Base-by-base conservation (phyloP, 140 eudicot species). In the Oenanthe javanica region DNA sequence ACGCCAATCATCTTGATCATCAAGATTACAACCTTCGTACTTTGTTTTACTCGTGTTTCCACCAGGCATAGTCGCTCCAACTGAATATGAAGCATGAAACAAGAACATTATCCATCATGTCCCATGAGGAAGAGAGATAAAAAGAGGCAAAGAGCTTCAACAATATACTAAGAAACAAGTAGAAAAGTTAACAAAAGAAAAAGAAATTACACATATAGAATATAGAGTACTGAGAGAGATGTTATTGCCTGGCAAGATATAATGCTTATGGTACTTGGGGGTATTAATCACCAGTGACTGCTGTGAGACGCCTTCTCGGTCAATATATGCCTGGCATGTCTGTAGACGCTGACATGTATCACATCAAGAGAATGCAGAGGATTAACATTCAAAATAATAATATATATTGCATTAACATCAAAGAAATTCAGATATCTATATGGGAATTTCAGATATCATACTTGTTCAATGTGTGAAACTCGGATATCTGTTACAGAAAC, bases 251-350 rank as follows among this genome's bases (percentile, higher is more conserved):
- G 99, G 99, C 85, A 95, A 89, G 82, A 92, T 88, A 82, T 95
- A 95, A 84, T 92, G 87, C 77, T 95, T 95, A 79, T 92, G 97
- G 86, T 90, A 83, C 85, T 86, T 89, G 27, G 99, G 99, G 72
- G 88, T 86, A 79, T 88, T 81, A 71, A 92, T 89, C 81, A 89
- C 79, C n/a, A 92, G 86, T 69, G 97, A 89, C 79, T 95, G 99
- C 77, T 92, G 93, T 2, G 96, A 77, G 31, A 89, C 87, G 48
- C 97, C 99, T 83, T 92, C 97, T 12, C 82, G 87, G 57, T 90
- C 97, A 50, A 89, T 90, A 83, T 92, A 92, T 80, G 90, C 91
- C 43, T 89, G 93, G 86, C 97, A 92, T 75, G 87, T 84, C 46
- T 87, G 82, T 71, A 92, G 72, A 84, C 97, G 88, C 99, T 95